phyloP scores from a whole-genome alignment of 345 rosid genomes.

The Boechera divaricarpa region DNA sequence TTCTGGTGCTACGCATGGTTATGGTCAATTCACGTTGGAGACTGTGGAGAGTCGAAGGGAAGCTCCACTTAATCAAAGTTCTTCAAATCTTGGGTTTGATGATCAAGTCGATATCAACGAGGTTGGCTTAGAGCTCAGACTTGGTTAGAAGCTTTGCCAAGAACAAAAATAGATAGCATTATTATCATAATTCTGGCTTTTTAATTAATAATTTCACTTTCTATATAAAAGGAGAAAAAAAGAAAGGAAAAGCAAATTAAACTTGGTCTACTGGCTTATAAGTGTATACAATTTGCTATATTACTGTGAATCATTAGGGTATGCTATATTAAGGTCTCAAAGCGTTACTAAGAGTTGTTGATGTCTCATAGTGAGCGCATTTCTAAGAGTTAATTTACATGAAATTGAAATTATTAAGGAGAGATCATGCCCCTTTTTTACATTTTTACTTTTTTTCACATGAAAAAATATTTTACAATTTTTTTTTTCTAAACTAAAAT shows the following conservation, averaged over 20 bases:
- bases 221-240: not conserved
- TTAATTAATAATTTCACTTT: constrained; percentile 28
- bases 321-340: constrained; percentile 5
- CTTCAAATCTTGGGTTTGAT: constrained; percentile 37
- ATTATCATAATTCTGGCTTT: constrained; percentile 14
- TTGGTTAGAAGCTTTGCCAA: constrained; percentile 34
- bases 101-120: constrained; percentile 43
- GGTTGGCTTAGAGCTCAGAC: constrained; percentile 47
- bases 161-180: not conserved
- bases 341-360: not conserved
- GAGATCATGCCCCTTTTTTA: too few relatives aligned
- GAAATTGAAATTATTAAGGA: not conserved
- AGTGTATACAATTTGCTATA: constrained; percentile 2
- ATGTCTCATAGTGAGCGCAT: not conserved
- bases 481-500: too few relatives aligned
- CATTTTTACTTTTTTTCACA: too few relatives aligned
- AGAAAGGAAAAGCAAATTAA: not conserved
- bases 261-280: constrained; percentile 18
- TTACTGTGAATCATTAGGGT: not conserved
- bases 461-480: too few relatives aligned
- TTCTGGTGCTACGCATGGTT: constrained; percentile 39
- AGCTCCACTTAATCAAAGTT: constrained; percentile 16
- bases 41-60: constrained; percentile 30
- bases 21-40: constrained; percentile 36
- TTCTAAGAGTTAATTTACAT: not conserved